Evolutionary conservation across 345 rosid species (phyloP), one percentile per base, ranked within the genome.

Genomic region (Gynandropsis gynandra): DNA sequence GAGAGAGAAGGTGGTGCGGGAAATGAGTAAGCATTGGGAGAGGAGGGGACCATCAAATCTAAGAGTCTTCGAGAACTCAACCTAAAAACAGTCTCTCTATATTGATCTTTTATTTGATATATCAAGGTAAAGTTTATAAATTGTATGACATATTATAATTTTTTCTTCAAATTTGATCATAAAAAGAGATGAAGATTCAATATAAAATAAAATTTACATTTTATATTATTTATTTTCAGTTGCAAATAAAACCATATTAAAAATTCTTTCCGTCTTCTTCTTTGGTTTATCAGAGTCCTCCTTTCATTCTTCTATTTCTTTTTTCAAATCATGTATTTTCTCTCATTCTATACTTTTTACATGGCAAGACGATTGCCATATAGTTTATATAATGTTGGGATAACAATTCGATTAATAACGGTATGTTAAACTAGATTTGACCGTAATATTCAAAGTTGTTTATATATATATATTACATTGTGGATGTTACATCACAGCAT

Each of bases 31-130:
- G 27, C 16, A 50, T 50, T 40, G 49, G 17, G 36, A 35, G 31
- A 49, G n/a, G 47, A 42, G 18, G 63, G 68, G 68, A 51, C 68
- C 68, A 50, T 54, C 54, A 63, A 50, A 64, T 56, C 68, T 64
- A 56, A 36, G 63, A 64, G 57, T 16, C 57, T 16, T 64, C 52
- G 24, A 62, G 20, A 51, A 24, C 47, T 64, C 62, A 24, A 56
- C n/a, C n/a, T n/a, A 50, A 35, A 56, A 47, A 54, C 21, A 10
- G 20, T 16, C 8, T 40, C 16, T 41, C 8, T 42, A 43, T 17
- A 18, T 15, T 5, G 0, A 12, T 4, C 49, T 18, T 4, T 13
- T 17, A 7, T 16, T 21, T n/a, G 33, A 12, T 19, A 42, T 29
- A 42, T 8, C 47, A 6, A n/a, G 3, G 11, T 39, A 31, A 9